Evolutionary conservation across 2,329 filamentous ascomycete species (phyloP).

Genomic region (Alternaria sp.): DNA sequence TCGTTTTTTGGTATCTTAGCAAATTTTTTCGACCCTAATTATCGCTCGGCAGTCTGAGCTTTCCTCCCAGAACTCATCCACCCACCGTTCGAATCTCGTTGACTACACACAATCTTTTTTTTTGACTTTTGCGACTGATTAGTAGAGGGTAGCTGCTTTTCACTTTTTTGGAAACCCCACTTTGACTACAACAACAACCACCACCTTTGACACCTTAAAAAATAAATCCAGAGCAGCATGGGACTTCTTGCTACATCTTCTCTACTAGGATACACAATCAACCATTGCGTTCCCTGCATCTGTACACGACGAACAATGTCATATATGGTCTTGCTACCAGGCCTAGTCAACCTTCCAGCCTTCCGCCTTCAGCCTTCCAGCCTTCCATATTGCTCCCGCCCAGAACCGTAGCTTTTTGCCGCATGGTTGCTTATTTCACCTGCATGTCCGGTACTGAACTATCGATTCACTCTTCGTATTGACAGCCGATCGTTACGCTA

Average conservation of each 20-base stretch:
- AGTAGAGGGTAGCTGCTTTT: too few species aligned
- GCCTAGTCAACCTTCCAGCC: conserved; percentile 25
- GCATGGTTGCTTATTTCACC: conserved; percentile 10
- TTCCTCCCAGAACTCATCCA: too few species aligned
- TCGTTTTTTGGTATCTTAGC: too few species aligned
- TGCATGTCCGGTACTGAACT: conserved; percentile 18
- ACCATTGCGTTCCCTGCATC: neutral
- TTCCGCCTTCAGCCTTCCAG: too few species aligned
- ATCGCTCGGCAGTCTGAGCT: too few species aligned
- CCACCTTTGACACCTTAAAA: too few species aligned
- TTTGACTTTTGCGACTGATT: too few species aligned
- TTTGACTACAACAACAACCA: too few species aligned
- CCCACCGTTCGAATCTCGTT: too few species aligned
- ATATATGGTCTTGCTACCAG: conserved; percentile 12
- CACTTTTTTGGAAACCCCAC: too few species aligned
- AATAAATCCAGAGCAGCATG: neutral
- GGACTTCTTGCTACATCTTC: neutral
- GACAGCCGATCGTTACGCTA: conserved; percentile 11
- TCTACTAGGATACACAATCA: conserved; percentile 1
- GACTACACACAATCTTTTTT: too few species aligned
- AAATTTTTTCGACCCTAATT: too few species aligned
- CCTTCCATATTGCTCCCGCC: conserved; percentile 26
- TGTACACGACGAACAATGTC: conserved; percentile 3
- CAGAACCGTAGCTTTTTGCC: conserved; percentile 3
- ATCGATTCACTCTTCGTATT: conserved; percentile 21